phyloP scores from a whole-genome alignment of 495 filamentous ascomycete genomes.

The Clavariopsis aquatica region DNA sequence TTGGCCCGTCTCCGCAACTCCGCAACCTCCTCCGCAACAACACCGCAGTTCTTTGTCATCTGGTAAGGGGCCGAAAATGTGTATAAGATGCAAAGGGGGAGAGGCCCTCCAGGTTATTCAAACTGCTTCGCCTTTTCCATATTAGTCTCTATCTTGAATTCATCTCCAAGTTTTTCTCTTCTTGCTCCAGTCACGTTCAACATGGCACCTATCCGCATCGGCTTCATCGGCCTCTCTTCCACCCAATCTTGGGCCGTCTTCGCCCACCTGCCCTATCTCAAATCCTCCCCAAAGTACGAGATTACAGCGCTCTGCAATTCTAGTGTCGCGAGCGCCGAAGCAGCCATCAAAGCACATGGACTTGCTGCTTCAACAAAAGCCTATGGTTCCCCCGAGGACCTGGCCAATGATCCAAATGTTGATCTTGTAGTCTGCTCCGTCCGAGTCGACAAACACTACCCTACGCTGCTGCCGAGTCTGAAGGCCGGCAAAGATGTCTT shows the following conservation, averaged over 20 bases:
- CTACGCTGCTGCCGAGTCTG: conserved; percentile 50
- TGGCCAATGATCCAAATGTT: conserved; percentile 57
- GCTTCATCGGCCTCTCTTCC: conserved; percentile 33
- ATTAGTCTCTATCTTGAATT: not conserved
- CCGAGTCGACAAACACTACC: conserved; percentile 57
- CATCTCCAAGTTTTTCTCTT: not conserved
- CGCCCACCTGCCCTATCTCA: conserved; percentile 60
- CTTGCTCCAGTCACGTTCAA: not conserved
- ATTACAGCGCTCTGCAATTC: conserved; percentile 64
- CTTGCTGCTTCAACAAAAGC: conserved; percentile 51
- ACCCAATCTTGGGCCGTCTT: conserved; percentile 51
- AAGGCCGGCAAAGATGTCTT: conserved; percentile 58
- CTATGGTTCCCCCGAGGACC: conserved; percentile 56
- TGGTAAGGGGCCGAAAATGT: not conserved
- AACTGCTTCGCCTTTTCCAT: not conserved
- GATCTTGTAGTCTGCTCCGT: conserved; percentile 61
- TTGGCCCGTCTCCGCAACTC: conserved; percentile 19
- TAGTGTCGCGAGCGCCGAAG: conserved; percentile 50
- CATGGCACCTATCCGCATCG: conserved; percentile 32
- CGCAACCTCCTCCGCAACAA: conserved; percentile 14
- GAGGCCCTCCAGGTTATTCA: not conserved
- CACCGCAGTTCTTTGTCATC: conserved; percentile 17
- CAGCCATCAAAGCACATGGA: conserved; percentile 52
- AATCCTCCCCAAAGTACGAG: conserved; percentile 47
- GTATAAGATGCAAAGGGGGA: not conserved